Percentiles rank a stretch among this genome's conserved stretches.
Evolutionary conservation across 2,329 filamentous ascomycete species (phyloP).

Genomic region (Cercospora janseana): DNA sequence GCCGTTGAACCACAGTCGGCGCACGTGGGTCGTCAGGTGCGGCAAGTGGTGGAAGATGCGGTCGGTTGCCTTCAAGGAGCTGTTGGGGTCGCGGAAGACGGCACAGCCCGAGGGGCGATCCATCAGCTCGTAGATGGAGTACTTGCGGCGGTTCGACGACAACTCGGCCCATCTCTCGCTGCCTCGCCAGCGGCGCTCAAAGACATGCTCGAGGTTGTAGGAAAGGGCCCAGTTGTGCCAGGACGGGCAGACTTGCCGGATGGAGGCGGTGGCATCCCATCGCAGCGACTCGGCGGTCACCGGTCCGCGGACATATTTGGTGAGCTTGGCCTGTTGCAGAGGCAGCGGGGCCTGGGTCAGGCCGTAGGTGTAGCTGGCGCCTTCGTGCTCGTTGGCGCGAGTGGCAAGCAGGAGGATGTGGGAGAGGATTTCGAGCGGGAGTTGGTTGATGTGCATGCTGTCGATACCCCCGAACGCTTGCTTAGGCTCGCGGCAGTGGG

Average conservation of each 20-base stretch:
- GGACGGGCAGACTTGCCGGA: constrained; percentile 50
- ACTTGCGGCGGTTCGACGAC: constrained; percentile 42
- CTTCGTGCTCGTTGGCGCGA: constrained; percentile 48
- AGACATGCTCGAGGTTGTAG: constrained; percentile 52
- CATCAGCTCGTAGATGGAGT: constrained; percentile 51
- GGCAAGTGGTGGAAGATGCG: constrained; percentile 48
- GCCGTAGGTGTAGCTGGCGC: constrained; percentile 53
- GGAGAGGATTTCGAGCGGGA: constrained; percentile 54
- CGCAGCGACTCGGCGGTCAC: constrained; percentile 51
- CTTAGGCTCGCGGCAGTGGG: constrained; percentile 11
- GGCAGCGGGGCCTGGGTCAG: constrained; percentile 51
- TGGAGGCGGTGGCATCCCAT: constrained; percentile 51
- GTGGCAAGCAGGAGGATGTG: constrained; percentile 52
- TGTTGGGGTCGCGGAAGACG: constrained; percentile 54
- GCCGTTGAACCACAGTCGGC: constrained; percentile 56
- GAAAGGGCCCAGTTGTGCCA: constrained; percentile 56
- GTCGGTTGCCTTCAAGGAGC: constrained; percentile 49
- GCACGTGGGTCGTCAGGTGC: constrained; percentile 49
- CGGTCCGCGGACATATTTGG: constrained; percentile 53
- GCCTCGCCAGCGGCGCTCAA: constrained; percentile 54
- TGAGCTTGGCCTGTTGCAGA: constrained; percentile 44
- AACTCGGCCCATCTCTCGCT: constrained; percentile 53
- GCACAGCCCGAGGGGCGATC: constrained; percentile 47
- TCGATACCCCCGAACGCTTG: constrained; percentile 2
- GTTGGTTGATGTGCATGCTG: constrained; percentile 43